A percentile compares a stretch with the other conserved stretches of the same genome.
These are phyloP conservation scores for Emericellopsis terricola DNA, from an alignment of 495 filamentous ascomycete species.

Conservation along the genomic window DNA sequence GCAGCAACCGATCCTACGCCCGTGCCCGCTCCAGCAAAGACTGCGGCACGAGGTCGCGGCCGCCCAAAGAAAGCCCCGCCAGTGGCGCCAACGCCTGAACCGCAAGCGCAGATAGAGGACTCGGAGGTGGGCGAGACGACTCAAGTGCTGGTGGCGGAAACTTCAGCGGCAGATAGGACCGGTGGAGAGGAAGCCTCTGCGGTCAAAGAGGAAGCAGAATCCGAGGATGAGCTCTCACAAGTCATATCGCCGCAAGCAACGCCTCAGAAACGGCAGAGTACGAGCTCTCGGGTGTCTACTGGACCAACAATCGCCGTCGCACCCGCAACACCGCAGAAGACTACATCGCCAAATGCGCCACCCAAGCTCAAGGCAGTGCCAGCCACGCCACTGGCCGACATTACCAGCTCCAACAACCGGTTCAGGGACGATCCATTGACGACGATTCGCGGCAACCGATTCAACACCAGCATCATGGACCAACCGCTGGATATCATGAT, in stretches of 20 bases:
- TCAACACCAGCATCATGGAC: slow-evolving; percentile 58
- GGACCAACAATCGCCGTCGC: slow-evolving; percentile 9
- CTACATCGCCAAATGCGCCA: no score
- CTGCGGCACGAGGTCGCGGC: slow-evolving; percentile 6
- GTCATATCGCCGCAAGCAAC: slow-evolving; percentile 20
- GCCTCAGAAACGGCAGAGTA: slow-evolving; percentile 53
- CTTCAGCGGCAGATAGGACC: background rate
- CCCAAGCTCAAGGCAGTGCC: slow-evolving; percentile 26
- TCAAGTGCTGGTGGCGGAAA: background rate
- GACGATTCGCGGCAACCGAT: slow-evolving; percentile 43
- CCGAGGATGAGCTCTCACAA: no score
- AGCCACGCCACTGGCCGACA: slow-evolving; percentile 56
- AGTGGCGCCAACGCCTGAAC: background rate
- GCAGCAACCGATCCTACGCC: slow-evolving; percentile 27
- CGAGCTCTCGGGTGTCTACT: slow-evolving; percentile 28
- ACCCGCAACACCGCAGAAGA: slow-evolving; percentile 24
- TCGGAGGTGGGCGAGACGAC: no score
- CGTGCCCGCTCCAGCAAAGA: slow-evolving; percentile 1
- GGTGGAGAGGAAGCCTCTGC: background rate
- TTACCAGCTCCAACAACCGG: slow-evolving; percentile 48
- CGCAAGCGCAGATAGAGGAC: background rate
- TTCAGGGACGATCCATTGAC: slow-evolving; percentile 4
- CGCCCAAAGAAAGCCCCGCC: slow-evolving; percentile 12
- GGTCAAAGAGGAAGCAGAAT: no score
- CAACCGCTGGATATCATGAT: slow-evolving; percentile 89